Evolutionary conservation across 352 stramenopile genomes (phyloP).

Genomic region (Aphanomyces euteiches): DNA sequence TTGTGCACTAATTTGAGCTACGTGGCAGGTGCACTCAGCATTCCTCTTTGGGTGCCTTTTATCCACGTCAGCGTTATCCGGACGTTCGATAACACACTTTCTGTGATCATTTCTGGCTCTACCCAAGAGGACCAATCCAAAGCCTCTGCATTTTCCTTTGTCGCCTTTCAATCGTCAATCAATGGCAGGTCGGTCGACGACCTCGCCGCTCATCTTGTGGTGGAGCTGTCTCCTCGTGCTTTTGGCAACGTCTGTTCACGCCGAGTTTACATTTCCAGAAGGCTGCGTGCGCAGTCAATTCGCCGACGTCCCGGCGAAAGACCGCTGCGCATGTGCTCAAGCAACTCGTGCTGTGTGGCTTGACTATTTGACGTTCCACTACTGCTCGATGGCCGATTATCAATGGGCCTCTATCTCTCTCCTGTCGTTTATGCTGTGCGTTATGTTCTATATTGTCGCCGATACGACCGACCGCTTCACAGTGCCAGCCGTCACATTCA

Average conservation of each 20-base stretch:
- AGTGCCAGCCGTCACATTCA: conserved; percentile 28
- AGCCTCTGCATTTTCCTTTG: too few species aligned
- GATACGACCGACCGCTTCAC: conserved; percentile 24
- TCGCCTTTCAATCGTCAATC: too few species aligned
- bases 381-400: conserved; percentile 13
- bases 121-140: too few species aligned
- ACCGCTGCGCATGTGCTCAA: conserved; percentile 21
- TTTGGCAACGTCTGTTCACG: background rate
- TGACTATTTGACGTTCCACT: conserved; percentile 24
- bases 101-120: too few species aligned
- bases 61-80: too few species aligned
- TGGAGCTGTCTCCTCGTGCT: background rate
- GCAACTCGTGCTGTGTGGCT: background rate
- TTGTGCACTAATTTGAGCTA: too few species aligned
- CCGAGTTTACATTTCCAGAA: conserved; percentile 23
- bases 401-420: background rate
- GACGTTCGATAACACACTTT: too few species aligned
- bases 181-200: too few species aligned
- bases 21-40: too few species aligned
- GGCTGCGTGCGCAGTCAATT: conserved; percentile 14
- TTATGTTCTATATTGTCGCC: conserved; percentile 25
- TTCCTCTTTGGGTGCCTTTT: too few species aligned
- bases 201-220: too few species aligned
- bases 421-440: conserved; percentile 13
- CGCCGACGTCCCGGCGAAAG: background rate